phyloP scores from a whole-genome alignment of 176 grass and related monocot species.

The Cocos nucifera region DNA sequence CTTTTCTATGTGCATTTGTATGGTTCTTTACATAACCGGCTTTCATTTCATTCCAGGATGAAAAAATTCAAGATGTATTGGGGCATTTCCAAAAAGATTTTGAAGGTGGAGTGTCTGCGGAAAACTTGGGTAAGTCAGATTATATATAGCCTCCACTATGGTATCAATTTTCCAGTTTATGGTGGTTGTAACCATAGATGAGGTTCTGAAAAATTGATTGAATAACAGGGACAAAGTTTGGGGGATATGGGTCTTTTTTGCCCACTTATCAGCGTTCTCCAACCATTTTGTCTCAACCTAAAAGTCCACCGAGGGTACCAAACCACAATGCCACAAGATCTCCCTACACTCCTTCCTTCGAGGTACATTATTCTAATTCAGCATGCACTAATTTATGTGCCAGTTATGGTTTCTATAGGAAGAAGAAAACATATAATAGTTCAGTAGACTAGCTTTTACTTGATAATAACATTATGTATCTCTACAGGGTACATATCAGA shows the following conservation, averaged over 20 bases:
- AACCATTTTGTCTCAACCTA: constrained; percentile 39
- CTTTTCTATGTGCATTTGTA: background rate
- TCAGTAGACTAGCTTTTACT: too few species aligned
- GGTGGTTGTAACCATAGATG: background rate
- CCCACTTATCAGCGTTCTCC: constrained; percentile 84
- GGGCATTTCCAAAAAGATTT: constrained; percentile 97
- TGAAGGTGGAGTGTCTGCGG: constrained; percentile 74
- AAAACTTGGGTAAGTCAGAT: constrained; percentile 72
- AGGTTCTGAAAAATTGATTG: constrained; percentile 21
- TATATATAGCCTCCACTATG: constrained; percentile 14
- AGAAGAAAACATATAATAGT: too few species aligned
- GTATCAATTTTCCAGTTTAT: constrained; percentile 23
- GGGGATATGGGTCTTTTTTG: constrained; percentile 96
- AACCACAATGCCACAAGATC: constrained; percentile 44
- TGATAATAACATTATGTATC: too few species aligned
- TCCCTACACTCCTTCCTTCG: constrained; percentile 41
- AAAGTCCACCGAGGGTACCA: constrained; percentile 46
- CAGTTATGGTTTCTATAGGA: too few species aligned
- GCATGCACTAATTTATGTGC: too few species aligned
- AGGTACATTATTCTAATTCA: constrained; percentile 45
- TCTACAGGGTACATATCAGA: constrained; percentile 45
- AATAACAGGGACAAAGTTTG: constrained; percentile 76
- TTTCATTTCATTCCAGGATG: constrained; percentile 49
- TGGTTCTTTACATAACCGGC: constrained; percentile 8
- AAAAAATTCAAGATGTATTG: constrained; percentile 69